These are phyloP conservation scores for Pholiota adiposa DNA, from an alignment of 1,284 basidiomycete genomes.

Conservation along the genomic window DNA sequence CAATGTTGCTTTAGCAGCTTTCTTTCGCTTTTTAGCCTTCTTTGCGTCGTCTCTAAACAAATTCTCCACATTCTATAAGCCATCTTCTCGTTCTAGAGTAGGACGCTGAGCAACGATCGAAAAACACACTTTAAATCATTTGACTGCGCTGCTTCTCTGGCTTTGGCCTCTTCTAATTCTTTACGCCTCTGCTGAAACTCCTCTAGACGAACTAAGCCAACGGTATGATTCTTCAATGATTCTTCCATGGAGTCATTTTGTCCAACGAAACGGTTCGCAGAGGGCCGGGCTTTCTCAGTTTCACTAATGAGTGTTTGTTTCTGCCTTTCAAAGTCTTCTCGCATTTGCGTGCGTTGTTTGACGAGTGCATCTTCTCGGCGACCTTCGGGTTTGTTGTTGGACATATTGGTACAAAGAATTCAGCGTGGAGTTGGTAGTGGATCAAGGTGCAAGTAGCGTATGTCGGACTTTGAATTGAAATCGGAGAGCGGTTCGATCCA, in stretches of 20 bases:
- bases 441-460: background rate
- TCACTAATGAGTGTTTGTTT: constrained; percentile 83
- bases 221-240: constrained; percentile 88
- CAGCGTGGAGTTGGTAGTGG: background rate
- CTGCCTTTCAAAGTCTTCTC: constrained; percentile 89
- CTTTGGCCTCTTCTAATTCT: constrained; percentile 91
- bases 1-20: constrained; percentile 78
- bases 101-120: constrained; percentile 18
- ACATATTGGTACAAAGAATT: constrained; percentile 46
- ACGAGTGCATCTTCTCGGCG: constrained; percentile 79
- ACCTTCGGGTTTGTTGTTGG: constrained; percentile 71
- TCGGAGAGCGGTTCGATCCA: constrained; percentile 3
- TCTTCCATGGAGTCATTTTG: constrained; percentile 97
- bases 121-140: constrained; percentile 83
- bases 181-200: constrained; percentile 92
- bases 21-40: constrained; percentile 92
- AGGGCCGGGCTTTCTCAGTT: constrained; percentile 84
- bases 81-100: constrained; percentile 39
- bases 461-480: constrained; percentile 24
- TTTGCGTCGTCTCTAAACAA: constrained; percentile 84
- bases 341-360: constrained; percentile 81
- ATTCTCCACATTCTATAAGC: constrained; percentile 80
- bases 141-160: constrained; percentile 84
- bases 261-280: constrained; percentile 87
- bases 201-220: constrained; percentile 91